Percentiles rank a stretch among this genome's conserved stretches.
These are phyloP conservation scores for Mortierella claussenii DNA, from an alignment of 192 early-diverging fungal genomes.

Conservation along the genomic window DNA sequence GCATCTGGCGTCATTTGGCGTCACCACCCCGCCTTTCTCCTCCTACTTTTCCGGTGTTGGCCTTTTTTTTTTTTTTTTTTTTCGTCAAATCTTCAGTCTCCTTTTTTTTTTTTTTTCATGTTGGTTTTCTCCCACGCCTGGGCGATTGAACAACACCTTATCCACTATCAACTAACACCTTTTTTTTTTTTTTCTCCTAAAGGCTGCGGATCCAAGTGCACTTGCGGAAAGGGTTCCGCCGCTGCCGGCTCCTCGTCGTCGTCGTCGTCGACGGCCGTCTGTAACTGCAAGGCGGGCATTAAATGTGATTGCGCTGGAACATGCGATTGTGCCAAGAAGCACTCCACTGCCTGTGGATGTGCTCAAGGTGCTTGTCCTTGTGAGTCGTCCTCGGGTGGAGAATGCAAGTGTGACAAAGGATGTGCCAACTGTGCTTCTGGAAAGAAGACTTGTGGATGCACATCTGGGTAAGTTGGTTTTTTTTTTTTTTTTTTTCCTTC, in stretches of 20 bases:
- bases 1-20: constrained; percentile 35
- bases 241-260: constrained; percentile 1
- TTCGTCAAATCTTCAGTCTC: neutral
- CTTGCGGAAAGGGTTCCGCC: constrained; percentile 19
- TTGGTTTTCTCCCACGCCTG: too few species aligned
- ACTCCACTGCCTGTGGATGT: constrained; percentile 14
- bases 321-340: constrained; percentile 9
- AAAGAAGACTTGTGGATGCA: neutral
- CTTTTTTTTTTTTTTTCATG: neutral
- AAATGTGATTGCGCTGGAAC: constrained; percentile 19
- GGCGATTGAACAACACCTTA: too few species aligned
- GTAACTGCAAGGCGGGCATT: constrained; percentile 18
- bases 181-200: neutral
- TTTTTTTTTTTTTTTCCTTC: neutral
- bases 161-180: neutral
- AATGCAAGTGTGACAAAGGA: constrained; percentile 24
- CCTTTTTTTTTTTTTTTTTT: neutral
- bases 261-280: neutral
- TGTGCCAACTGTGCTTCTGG: constrained; percentile 23
- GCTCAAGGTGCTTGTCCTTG: constrained; percentile 24
- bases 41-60: neutral
- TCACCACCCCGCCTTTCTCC: neutral
- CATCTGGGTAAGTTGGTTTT: neutral
- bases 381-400: constrained; percentile 13
- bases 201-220: constrained; percentile 30